Base-by-base conservation (phyloP, 345 rosid species). In the Bruguiera sexangula region DNA sequence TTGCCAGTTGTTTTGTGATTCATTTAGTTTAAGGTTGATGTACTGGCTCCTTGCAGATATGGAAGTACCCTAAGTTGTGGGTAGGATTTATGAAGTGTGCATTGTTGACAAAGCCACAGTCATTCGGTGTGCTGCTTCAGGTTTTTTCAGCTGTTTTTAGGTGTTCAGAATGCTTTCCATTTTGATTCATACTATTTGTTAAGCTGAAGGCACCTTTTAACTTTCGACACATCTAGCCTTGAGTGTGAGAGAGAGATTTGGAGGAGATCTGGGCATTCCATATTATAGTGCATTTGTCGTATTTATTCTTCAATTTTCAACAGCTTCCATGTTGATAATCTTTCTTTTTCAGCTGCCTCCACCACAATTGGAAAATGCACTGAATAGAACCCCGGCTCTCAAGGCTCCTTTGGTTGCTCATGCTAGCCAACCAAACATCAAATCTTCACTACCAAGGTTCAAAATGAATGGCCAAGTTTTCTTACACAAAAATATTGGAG, bases 21-120 rank as follows among this genome's bases (percentile, higher is more conserved):
- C 30, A 54, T 53, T 39, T 53, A 30, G 59, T 72, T 58, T 64
- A 18, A 20, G 24, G 65, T 67, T 58, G 50, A 76, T 43, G 60
- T 70, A 56, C 54, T 73, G 63, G 63, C 46, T 31, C 78, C 36
- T 76, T 72, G 73, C 91, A 95, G 99, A 92, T 95, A 82, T 95
- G 99, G 99, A 88, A 95, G 78, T 80, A 86, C 67, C 97, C 99
- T 11, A 95, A 95, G 81, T 79, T 95, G 80, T 95, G 99, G 99
- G 99, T 92, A 36, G 99, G 99, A 64, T 95, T 92, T 79, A 83
- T 95, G 86, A 92, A 88, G 83, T 95, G 99, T 68, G 96, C 96
- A 50, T 80, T 69, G 63, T 78, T 84, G 87, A 86, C 89, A 57
- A 90, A 88, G 86, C 97, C 99, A 70, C 97, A 88, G 61, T 95